These are phyloP conservation scores for Candida smagusa DNA, from an alignment of 1,139 yeast species.

Conservation along the genomic window DNA sequence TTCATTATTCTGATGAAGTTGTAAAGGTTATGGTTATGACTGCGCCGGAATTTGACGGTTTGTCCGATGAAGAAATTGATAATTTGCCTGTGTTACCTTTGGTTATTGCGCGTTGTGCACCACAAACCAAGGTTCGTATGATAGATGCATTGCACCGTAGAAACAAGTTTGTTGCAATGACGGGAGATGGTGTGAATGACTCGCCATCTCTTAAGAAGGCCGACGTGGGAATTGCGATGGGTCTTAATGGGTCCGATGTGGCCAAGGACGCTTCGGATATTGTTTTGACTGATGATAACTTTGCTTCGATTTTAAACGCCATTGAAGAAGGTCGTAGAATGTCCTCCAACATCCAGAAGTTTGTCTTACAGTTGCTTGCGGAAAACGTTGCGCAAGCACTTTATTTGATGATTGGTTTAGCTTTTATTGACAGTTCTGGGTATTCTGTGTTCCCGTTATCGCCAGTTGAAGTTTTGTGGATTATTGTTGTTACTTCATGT, in stretches of 20 bases:
- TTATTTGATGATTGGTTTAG: constrained; percentile 36
- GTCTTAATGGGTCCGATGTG: constrained; percentile 50
- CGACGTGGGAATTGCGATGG: constrained; percentile 44
- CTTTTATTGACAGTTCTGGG: constrained; percentile 28
- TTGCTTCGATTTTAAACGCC: constrained; percentile 51
- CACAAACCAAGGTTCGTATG: constrained; percentile 49
- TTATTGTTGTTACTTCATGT: constrained; percentile 35
- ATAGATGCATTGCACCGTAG: constrained; percentile 50
- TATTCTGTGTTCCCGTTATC: constrained; percentile 35
- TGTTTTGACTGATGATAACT: constrained; percentile 50
- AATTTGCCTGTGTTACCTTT: constrained; percentile 33
- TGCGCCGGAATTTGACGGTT: constrained; percentile 44
- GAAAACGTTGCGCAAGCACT: constrained; percentile 49
- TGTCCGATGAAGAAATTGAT: constrained; percentile 29
- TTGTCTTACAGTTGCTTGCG: constrained; percentile 46
- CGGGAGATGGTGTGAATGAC: constrained; percentile 41
- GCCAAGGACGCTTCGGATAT: constrained; percentile 59
- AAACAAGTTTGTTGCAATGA: constrained; percentile 39
- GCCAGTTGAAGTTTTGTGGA: constrained; percentile 38
- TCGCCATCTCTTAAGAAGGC: constrained; percentile 37
- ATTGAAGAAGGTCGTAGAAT: constrained; percentile 50
- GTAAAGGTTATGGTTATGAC: constrained; percentile 40
- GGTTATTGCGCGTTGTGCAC: constrained; percentile 51
- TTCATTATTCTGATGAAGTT: constrained; percentile 32
- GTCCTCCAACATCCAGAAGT: constrained; percentile 46